A percentile compares a stretch with the other conserved stretches of the same genome.
These are phyloP conservation scores for Candida verbasci DNA, from an alignment of 805 yeast genomes.

Conservation along the genomic window DNA sequence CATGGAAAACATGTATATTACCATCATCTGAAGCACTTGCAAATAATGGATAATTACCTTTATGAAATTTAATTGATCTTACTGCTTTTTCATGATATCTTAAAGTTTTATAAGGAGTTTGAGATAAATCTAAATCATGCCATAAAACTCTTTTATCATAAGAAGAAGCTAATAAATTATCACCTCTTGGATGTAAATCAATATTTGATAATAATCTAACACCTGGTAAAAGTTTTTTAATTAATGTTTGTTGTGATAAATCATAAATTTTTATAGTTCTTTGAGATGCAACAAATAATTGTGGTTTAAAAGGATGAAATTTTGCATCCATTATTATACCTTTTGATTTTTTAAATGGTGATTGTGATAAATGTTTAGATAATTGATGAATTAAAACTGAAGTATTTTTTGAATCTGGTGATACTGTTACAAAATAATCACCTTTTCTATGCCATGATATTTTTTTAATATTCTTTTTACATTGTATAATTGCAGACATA, in stretches of 20 bases:
- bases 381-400: constrained; percentile 93
- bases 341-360: constrained; percentile 89
- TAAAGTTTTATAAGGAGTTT: constrained; percentile 90
- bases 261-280: constrained; percentile 89
- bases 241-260: constrained; percentile 75
- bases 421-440: constrained; percentile 92
- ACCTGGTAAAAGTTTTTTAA: constrained; percentile 88
- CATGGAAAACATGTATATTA: constrained; percentile 88
- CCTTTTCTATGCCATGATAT: constrained; percentile 96
- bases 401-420: constrained; percentile 87
- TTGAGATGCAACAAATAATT: constrained; percentile 89
- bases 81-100: constrained; percentile 96
- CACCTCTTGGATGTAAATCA: constrained; percentile 96
- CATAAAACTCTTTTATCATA: constrained; percentile 93
- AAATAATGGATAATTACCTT: constrained; percentile 79
- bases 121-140: constrained; percentile 90
- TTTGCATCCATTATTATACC: constrained; percentile 95
- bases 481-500: constrained; percentile 66
- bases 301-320: constrained; percentile 96
- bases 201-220: constrained; percentile 90
- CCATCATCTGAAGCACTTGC: constrained; percentile 97
- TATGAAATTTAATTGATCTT: constrained; percentile 82
- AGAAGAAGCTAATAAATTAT: constrained; percentile 86
- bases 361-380: constrained; percentile 90
- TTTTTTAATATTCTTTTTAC: constrained; percentile 66